A percentile compares a stretch with the other conserved stretches of the same genome.
These are phyloP conservation scores for Hermanozyma aechmeae DNA, from an alignment of 805 yeast species.

Conservation along the genomic window DNA sequence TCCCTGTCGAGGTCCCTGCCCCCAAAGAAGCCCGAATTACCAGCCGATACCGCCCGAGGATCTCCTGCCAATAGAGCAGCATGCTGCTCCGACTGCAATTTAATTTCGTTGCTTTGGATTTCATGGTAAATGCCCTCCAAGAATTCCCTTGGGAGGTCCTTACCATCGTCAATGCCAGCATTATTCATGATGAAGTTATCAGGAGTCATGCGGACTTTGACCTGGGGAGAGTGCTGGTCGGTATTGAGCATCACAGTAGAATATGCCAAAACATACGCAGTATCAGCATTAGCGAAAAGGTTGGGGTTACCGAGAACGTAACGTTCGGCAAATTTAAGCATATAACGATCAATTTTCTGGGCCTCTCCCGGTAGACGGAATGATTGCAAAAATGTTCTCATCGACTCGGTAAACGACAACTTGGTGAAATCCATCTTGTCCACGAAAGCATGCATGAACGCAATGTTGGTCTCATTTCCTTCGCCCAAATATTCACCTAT, in stretches of 20 bases:
- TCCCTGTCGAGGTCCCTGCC: slow-evolving; percentile 64
- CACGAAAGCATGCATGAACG: slow-evolving; percentile 88
- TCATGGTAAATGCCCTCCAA: slow-evolving; percentile 66
- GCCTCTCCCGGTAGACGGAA: slow-evolving; percentile 97
- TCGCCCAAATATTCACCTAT: slow-evolving; percentile 93
- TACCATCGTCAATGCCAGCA: slow-evolving; percentile 86
- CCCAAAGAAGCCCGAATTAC: slow-evolving; percentile 47
- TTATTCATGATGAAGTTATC: slow-evolving; percentile 84
- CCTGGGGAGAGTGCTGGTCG: slow-evolving; percentile 84
- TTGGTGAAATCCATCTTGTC: slow-evolving; percentile 73
- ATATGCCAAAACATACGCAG: slow-evolving; percentile 87
- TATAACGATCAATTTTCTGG: slow-evolving; percentile 91
- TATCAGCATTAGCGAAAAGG: slow-evolving; percentile 85
- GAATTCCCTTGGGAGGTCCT: slow-evolving; percentile 69
- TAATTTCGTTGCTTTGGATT: slow-evolving; percentile 78
- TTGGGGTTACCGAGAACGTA: slow-evolving; percentile 81
- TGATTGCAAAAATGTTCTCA: slow-evolving; percentile 74
- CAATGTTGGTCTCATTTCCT: slow-evolving; percentile 67
- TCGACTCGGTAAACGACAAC: slow-evolving; percentile 70
- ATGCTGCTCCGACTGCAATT: slow-evolving; percentile 86
- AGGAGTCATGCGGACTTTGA: slow-evolving; percentile 77
- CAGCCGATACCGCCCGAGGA: slow-evolving; percentile 17
- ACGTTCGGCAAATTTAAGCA: slow-evolving; percentile 94
- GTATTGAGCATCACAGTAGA: slow-evolving; percentile 91
- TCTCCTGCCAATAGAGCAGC: slow-evolving; percentile 76